Percentiles rank a stretch among this genome's conserved stretches.
Conservation (phyloP, 163 green algal species). For the Chlamydomonas reinhardtii region DNA sequence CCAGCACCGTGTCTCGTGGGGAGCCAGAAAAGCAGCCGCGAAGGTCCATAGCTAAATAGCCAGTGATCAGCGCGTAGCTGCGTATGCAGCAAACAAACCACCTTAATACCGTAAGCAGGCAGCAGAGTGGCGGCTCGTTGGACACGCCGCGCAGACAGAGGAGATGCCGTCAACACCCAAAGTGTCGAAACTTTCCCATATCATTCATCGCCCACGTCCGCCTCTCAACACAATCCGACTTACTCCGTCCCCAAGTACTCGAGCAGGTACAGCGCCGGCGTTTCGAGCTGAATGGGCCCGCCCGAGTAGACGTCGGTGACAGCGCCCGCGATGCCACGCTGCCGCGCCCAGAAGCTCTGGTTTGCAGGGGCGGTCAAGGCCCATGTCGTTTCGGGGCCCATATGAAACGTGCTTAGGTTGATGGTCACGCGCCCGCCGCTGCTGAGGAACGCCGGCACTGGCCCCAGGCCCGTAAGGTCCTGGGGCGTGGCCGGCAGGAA, state of each 20-base stretch:
- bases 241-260: not conserved
- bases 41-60: conserved; percentile 23
- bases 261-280: not conserved
- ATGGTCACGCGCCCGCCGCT: conserved; percentile 1
- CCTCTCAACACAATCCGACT: not conserved
- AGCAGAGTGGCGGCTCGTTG: too few species aligned
- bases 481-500: conserved; percentile 23
- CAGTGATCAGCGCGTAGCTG: conserved; percentile 20
- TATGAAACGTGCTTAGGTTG: conserved; percentile 1
- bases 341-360: conserved; percentile 27
- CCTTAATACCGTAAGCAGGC: too few species aligned
- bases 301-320: not conserved
- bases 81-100: too few species aligned
- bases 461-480: conserved; percentile 28
- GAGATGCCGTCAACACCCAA: too few species aligned
- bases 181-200: too few species aligned
- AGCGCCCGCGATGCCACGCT: not conserved
- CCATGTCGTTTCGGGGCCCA: conserved; percentile 13
- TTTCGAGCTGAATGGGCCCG: not conserved
- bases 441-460: conserved; percentile 35
- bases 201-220: too few species aligned
- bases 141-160: too few species aligned
- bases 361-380: not conserved
- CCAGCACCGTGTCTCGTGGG: conserved; percentile 7
- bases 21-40: not conserved